These are phyloP conservation scores for Dicorynia guianensis DNA, from an alignment of 306 rosid species.

Conservation along the genomic window DNA sequence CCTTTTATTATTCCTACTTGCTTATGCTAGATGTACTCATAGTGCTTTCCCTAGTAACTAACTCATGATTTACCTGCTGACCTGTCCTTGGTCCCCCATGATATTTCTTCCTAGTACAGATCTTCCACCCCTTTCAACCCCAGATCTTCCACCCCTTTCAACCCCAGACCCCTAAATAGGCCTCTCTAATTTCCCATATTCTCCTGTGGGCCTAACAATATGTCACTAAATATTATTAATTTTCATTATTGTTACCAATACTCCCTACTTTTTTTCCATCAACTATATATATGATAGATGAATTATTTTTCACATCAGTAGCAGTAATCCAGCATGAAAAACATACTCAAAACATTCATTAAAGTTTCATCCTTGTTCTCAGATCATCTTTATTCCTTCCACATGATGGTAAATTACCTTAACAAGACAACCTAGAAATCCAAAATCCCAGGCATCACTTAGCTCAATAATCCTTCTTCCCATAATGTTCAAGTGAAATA, in stretches of 20 bases:
- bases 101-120: no score
- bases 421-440: conserved; percentile 1
- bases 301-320: conserved; percentile 21
- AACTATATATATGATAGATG: background rate
- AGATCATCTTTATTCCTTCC: conserved; percentile 5
- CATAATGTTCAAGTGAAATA: background rate
- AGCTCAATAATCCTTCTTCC: background rate
- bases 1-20: no score
- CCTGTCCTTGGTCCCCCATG: no score
- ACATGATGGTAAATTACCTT: conserved; percentile 16
- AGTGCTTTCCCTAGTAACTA: no score
- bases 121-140: no score
- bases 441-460: background rate
- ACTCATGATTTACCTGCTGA: no score
- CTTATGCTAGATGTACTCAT: no score
- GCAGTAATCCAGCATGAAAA: background rate
- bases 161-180: no score
- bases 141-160: no score
- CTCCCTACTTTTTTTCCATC: conserved; percentile 4
- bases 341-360: background rate
- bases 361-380: background rate
- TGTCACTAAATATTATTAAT: conserved; percentile 7
- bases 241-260: background rate
- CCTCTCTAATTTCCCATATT: no score
- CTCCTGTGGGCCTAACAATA: no score